Conservation (phyloP, 257 asterid genomes). For the Penstemon barbatus region DNA sequence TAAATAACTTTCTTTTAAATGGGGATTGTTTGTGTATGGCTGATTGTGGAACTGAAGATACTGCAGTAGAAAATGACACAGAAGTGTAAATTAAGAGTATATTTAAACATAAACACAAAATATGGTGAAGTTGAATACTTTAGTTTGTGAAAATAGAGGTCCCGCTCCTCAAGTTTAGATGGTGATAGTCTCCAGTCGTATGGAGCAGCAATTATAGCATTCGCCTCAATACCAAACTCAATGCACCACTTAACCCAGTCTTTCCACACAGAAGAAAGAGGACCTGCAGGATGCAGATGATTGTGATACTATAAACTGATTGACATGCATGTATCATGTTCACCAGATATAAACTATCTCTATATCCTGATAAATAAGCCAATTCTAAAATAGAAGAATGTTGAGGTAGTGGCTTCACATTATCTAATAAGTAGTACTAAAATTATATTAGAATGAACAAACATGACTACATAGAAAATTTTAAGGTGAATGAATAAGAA, state of each 20-base stretch:
- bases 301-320: constrained; percentile 30
- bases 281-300: constrained; percentile 60
- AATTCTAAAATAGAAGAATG: constrained; percentile 14
- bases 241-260: constrained; percentile 99
- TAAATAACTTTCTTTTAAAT: neutral
- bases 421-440: neutral
- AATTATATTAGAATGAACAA: neutral
- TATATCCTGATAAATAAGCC: neutral
- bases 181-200: constrained; percentile 99
- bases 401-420: constrained; percentile 5
- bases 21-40: constrained; percentile 6
- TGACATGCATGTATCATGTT: constrained; percentile 18
- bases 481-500: constrained; percentile 6
- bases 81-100: constrained; percentile 3
- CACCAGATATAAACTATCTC: constrained; percentile 2
- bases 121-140: constrained; percentile 52
- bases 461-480: constrained; percentile 9
- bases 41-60: constrained; percentile 6
- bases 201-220: constrained; percentile 93
- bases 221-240: constrained; percentile 97
- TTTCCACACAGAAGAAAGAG: constrained; percentile 98
- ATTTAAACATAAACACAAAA: constrained; percentile 3
- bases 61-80: neutral
- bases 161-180: constrained; percentile 96
- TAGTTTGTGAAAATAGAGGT: constrained; percentile 93